Evolutionary conservation across 2,329 filamentous ascomycete genomes (phyloP).

Genomic region (Chlorencoelia australis): DNA sequence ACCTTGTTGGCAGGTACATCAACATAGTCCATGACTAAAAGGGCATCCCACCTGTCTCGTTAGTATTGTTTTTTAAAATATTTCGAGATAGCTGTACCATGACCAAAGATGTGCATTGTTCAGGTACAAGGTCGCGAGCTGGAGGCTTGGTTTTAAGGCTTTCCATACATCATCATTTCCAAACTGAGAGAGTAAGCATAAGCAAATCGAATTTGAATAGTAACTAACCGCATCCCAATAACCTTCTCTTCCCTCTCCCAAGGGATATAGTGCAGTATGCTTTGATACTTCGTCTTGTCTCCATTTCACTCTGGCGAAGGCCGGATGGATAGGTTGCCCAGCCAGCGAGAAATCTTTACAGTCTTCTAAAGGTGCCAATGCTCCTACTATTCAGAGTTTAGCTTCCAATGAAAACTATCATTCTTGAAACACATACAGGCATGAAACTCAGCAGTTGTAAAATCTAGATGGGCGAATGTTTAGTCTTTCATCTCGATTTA

Average conservation of each 20-base stretch:
- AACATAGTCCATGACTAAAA: not conserved
- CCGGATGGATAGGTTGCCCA: constrained; percentile 8
- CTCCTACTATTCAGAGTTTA: too few relatives aligned
- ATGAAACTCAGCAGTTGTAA: constrained; percentile 6
- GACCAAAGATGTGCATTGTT: constrained; percentile 5
- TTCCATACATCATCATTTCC: constrained; percentile 7
- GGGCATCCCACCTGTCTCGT: constrained; percentile 4
- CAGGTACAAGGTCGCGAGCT: constrained; percentile 6
- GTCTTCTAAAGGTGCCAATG: too few relatives aligned
- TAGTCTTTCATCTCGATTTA: too few relatives aligned
- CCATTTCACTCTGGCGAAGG: constrained; percentile 5
- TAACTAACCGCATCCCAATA: constrained; percentile 10
- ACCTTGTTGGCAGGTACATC: not conserved
- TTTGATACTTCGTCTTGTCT: not conserved
- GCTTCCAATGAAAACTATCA: too few relatives aligned
- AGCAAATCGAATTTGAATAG: too few relatives aligned
- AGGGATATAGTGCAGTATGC: constrained; percentile 6
- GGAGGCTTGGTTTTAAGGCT: constrained; percentile 1
- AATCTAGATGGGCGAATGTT: too few relatives aligned
- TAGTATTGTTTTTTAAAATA: not conserved
- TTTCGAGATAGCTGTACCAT: constrained; percentile 2
- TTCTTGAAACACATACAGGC: too few relatives aligned
- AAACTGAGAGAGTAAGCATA: constrained; percentile 1
- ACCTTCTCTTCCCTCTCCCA: constrained; percentile 4
- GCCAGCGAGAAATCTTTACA: too few relatives aligned